A percentile compares a stretch with the other conserved stretches of the same genome.
phyloP scores from a whole-genome alignment of 768 basidiomycete genomes.

The Rossbeevera mucosa region DNA sequence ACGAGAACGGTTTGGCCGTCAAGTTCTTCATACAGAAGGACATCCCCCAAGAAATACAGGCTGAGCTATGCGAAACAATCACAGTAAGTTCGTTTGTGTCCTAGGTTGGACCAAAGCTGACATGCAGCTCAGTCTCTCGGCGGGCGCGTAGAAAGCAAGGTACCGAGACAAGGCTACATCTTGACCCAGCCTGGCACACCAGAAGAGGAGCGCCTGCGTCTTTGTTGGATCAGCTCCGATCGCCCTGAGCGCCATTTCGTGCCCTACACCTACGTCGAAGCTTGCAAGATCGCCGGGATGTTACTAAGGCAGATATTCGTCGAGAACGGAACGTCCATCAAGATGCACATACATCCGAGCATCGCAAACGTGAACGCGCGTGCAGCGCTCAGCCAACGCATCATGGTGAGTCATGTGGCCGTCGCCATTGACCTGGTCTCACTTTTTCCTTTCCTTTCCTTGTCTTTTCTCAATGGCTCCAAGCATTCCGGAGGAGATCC shows the following conservation, averaged over 20 bases:
- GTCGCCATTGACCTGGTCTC: constrained; percentile 4
- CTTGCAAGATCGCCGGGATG: constrained; percentile 77
- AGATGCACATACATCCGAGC: constrained; percentile 77
- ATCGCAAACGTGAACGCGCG: constrained; percentile 76
- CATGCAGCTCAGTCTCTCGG: constrained; percentile 53
- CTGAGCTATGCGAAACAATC: constrained; percentile 70
- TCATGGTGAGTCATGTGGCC: constrained; percentile 47
- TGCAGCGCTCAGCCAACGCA: constrained; percentile 59
- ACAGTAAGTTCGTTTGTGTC: constrained; percentile 39
- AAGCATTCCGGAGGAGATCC: constrained; percentile 83
- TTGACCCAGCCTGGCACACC: constrained; percentile 62
- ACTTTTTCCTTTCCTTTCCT: no score
- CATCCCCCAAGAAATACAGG: constrained; percentile 60
- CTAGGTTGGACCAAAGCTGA: constrained; percentile 4
- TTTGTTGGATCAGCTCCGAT: constrained; percentile 67
- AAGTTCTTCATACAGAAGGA: constrained; percentile 87
- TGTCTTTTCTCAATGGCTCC: constrained; percentile 4
- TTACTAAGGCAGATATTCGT: constrained; percentile 72
- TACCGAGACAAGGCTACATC: constrained; percentile 72
- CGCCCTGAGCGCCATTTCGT: constrained; percentile 75
- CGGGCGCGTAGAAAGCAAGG: constrained; percentile 72
- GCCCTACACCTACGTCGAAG: constrained; percentile 76
- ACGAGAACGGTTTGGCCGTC: constrained; percentile 58
- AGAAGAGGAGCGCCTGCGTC: constrained; percentile 70
- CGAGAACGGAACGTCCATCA: constrained; percentile 58